Evolutionary conservation across 176 grass and related monocot species (phyloP), one percentile per base, ranked within the genome.

Genomic region (sorghum (Sorghum bicolor)): DNA sequence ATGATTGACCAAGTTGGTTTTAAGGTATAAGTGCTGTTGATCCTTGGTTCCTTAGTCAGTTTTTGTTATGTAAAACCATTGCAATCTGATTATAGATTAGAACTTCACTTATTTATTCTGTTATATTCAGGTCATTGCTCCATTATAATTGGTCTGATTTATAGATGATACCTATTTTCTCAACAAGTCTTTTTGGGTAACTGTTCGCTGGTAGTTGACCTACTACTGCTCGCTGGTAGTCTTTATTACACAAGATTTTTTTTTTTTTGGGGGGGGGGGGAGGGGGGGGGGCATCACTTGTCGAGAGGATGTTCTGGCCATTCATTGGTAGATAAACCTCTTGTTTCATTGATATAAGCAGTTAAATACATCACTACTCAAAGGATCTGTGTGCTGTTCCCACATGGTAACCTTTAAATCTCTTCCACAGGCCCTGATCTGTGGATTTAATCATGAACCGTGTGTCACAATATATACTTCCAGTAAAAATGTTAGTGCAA

Each of bases 381-480:
- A 77, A 55, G 33, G 31, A 1, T 14, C 43, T 77, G 65, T 41
- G 29, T 83, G 83, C 38, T 66, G 79, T 90, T 72, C 72, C 44
- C 65, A 82, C 36, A 37, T 90, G 79, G 17, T 45, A 60, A 64
- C 41, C 39, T 82, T 85, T 68, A 40, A 14, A 6, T 57, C 43
- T 43, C 64, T 64, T 44, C 31, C 60, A 41, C 19, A 4, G 43
- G 44, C 64, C 77, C 19, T 71, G 64, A 33, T 81, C 52, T 64
- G 48, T 86, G 88, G 64, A 81, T 85, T 66, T 90, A 86, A 86
- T 90, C 44, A 90, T 79, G 79, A 73, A 83, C 10, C 8, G 65
- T n/a, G n/a, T n/a, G 72, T 67, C 15, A 31, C 69, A 25, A 36
- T 32, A 25, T n/a, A 39, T 24, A 33, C 32, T 86, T 16, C 11